A percentile compares a stretch with the other conserved stretches of the same genome.
These are phyloP conservation scores for Backusella psychrophila DNA, from an alignment of 192 early-diverging fungal species.

Conservation along the genomic window DNA sequence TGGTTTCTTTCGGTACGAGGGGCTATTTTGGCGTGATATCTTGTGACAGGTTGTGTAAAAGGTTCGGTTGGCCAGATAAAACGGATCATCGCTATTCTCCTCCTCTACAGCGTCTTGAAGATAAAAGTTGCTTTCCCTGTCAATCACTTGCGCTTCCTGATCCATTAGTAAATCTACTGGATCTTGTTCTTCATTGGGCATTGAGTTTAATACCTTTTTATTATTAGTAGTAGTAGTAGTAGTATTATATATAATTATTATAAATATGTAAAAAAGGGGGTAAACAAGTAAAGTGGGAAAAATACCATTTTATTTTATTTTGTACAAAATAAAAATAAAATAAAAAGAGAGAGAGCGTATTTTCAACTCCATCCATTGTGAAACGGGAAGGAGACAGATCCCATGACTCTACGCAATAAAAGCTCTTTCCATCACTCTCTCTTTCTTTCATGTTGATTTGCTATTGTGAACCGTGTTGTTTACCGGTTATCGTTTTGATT, in stretches of 20 bases:
- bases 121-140: conserved; percentile 1
- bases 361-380: neutral
- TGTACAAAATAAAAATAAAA: neutral
- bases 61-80: conserved; percentile 20
- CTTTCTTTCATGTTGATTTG: neutral
- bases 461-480: neutral
- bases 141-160: neutral
- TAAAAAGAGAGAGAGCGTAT: neutral
- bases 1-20: conserved; percentile 15
- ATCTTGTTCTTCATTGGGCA: neutral
- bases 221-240: neutral
- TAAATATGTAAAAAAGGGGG: neutral
- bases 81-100: neutral
- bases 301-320: neutral
- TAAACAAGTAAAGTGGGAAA: neutral
- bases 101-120: neutral
- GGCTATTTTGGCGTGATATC: conserved; percentile 25
- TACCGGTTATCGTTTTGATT: neutral
- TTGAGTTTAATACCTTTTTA: neutral
- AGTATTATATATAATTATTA: neutral
- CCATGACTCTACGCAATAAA: neutral
- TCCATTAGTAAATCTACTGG: conserved; percentile 3
- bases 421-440: neutral
- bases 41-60: conserved; percentile 28
- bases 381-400: neutral